phyloP scores from a whole-genome alignment of 768 basidiomycete genomes.

The Tulasnella sp. region DNA sequence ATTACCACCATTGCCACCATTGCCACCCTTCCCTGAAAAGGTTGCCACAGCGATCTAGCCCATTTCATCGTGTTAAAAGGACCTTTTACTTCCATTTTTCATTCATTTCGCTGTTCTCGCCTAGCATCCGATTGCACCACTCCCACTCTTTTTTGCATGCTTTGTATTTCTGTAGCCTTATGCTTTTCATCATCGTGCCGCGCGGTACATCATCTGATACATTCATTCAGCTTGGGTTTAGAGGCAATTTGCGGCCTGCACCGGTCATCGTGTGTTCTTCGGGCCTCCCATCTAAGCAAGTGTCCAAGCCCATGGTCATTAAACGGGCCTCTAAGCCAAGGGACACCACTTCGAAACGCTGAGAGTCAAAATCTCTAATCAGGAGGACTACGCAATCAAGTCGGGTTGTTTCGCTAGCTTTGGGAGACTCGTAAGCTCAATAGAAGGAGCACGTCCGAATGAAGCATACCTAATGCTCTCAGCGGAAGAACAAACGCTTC shows the following conservation, averaged over 20 bases:
- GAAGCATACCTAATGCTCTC: neutral
- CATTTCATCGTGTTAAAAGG: neutral
- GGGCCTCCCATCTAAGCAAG: too few species aligned
- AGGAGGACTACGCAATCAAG: neutral
- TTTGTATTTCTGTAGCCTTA: neutral
- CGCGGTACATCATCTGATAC: neutral
- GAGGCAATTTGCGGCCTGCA: neutral
- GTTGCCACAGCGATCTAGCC: neutral
- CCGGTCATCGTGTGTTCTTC: neutral
- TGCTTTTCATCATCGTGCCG: neutral
- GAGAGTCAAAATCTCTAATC: neutral
- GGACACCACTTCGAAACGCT: neutral
- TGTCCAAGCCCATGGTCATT: too few species aligned
- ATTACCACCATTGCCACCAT: neutral
- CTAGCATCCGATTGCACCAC: neutral
- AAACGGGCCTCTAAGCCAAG: neutral
- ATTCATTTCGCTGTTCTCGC: neutral
- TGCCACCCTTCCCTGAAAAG: neutral
- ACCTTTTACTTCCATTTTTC: neutral
- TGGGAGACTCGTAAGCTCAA: neutral
- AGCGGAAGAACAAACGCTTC: slow-evolving; percentile 76
- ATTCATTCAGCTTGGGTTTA: neutral
- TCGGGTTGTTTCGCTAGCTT: neutral
- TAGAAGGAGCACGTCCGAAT: neutral
- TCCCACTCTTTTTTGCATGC: neutral